These are phyloP conservation scores for Scenedesmus sp. DNA, from an alignment of 163 green algal genomes.

Conservation along the genomic window DNA sequence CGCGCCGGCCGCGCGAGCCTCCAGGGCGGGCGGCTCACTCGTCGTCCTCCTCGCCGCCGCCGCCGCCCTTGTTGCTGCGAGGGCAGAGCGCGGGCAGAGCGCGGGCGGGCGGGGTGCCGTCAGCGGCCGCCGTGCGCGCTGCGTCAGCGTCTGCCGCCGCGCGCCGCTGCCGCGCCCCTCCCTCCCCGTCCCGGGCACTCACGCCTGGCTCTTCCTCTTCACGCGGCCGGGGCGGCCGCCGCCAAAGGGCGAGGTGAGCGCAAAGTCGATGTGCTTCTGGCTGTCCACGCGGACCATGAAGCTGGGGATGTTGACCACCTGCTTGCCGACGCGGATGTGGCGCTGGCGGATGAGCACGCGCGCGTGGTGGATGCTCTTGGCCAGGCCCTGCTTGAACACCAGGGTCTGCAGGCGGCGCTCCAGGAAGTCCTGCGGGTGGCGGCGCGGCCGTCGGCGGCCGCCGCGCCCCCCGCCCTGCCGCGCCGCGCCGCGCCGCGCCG, in stretches of 20 bases:
- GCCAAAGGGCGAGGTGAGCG: slow-evolving; percentile 95
- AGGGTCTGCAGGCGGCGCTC: slow-evolving; percentile 96
- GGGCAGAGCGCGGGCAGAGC: too few relatives aligned
- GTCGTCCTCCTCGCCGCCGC: slow-evolving; percentile 53
- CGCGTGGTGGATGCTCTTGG: slow-evolving; percentile 99
- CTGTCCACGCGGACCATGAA: slow-evolving; percentile 98
- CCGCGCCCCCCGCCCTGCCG: too few relatives aligned
- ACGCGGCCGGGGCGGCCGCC: slow-evolving; percentile 95
- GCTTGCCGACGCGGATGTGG: slow-evolving; percentile 99
- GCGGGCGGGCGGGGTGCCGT: too few relatives aligned
- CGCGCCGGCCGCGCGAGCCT: too few relatives aligned
- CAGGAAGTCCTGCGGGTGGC: slow-evolving; percentile 87
- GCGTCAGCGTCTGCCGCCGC: too few relatives aligned
- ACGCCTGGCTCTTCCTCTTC: slow-evolving; percentile 87
- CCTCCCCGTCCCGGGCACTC: too few relatives aligned
- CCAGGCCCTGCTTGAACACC: slow-evolving; percentile 99
- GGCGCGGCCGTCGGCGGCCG: too few relatives aligned
- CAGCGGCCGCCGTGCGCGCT: too few relatives aligned
- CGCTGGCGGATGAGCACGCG: slow-evolving; percentile 98
- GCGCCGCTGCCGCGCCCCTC: too few relatives aligned
- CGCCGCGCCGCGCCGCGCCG: too few relatives aligned
- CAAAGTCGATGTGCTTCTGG: slow-evolving; percentile 99
- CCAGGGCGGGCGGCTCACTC: slow-evolving; percentile 47
- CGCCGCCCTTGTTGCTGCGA: slow-evolving; percentile 53
- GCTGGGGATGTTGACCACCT: slow-evolving; percentile 98